Conservation (phyloP, 1,284 basidiomycete genomes). For the Termitomyces sp. region DNA sequence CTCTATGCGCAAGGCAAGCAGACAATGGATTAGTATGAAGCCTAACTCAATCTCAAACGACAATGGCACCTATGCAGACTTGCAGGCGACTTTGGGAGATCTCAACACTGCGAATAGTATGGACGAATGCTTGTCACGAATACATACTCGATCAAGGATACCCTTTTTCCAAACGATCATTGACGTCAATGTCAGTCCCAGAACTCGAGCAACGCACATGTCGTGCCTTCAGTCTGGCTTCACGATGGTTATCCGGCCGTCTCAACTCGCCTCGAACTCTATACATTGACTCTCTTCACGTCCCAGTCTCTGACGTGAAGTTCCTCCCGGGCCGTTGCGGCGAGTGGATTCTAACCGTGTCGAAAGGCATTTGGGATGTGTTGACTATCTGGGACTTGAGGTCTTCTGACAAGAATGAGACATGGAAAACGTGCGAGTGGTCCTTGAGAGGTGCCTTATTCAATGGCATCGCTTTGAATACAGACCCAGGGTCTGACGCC, state of each 20-base stretch:
- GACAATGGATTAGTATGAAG: not conserved
- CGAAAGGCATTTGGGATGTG: conserved; percentile 53
- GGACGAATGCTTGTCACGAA: conserved; percentile 43
- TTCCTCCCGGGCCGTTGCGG: conserved; percentile 42
- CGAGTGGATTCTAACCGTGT: conserved; percentile 45
- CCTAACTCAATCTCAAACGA: not conserved
- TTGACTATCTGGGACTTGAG: conserved; percentile 47
- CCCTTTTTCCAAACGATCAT: conserved; percentile 37
- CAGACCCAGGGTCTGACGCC: conserved; percentile 36
- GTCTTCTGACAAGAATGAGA: conserved; percentile 2
- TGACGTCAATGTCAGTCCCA: conserved; percentile 27
- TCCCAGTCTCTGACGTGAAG: conserved; percentile 44
- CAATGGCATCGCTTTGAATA: conserved; percentile 44
- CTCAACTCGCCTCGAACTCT: conserved; percentile 10
- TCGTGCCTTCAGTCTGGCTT: conserved; percentile 37
- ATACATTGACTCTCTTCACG: conserved; percentile 26
- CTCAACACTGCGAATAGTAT: conserved; percentile 44
- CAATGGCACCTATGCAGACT: conserved; percentile 30
- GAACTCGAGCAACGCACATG: conserved; percentile 42
- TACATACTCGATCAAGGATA: conserved; percentile 39
- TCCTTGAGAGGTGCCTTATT: conserved; percentile 47
- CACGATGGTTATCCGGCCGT: conserved; percentile 37
- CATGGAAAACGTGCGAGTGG: conserved; percentile 41
- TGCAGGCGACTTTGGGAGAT: conserved; percentile 40
- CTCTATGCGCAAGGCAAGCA: conserved; percentile 39